These are phyloP conservation scores for Nemania sp. DNA, from an alignment of 2,329 filamentous ascomycete genomes.

Conservation along the genomic window DNA sequence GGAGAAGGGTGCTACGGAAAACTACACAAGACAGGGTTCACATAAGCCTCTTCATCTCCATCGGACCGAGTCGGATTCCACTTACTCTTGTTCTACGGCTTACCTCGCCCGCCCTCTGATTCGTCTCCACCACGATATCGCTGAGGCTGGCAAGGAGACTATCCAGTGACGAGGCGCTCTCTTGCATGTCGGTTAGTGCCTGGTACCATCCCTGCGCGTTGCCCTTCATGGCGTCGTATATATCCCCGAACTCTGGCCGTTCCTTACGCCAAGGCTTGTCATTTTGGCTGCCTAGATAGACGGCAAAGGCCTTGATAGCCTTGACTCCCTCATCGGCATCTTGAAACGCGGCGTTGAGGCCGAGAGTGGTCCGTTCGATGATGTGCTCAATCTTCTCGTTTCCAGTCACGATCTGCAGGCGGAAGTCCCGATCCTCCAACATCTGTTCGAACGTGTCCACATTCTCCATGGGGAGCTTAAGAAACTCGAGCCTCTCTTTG, in stretches of 20 bases:
- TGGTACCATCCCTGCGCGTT: conserved; percentile 90
- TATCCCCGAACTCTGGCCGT: conserved; percentile 67
- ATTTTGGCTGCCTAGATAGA: conserved; percentile 72
- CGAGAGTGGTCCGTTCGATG: conserved; percentile 74
- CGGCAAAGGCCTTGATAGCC: conserved; percentile 75
- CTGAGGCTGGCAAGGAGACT: conserved; percentile 72
- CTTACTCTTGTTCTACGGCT: conserved; percentile 77
- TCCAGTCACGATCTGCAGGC: conserved; percentile 78
- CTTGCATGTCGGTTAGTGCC: conserved; percentile 76
- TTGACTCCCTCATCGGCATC: conserved; percentile 80
- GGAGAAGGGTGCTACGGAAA: conserved; percentile 39
- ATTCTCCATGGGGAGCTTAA: conserved; percentile 84
- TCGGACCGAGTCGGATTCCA: conserved; percentile 23
- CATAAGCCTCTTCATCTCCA: conserved; percentile 5
- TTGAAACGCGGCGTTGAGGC: conserved; percentile 76
- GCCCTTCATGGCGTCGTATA: conserved; percentile 87
- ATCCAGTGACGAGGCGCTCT: conserved; percentile 72
- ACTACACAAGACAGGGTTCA: conserved; percentile 28
- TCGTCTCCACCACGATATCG: conserved; percentile 82
- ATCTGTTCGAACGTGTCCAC: conserved; percentile 83
- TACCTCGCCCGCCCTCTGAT: conserved; percentile 80
- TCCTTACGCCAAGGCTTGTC: conserved; percentile 64
- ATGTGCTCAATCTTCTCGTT: conserved; percentile 93
- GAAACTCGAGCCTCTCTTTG: conserved; percentile 74
- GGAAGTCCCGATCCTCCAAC: conserved; percentile 82